A percentile compares a stretch with the other conserved stretches of the same genome.
Evolutionary conservation across 805 yeast species (phyloP).

Genomic region (Starmerella floris): DNA sequence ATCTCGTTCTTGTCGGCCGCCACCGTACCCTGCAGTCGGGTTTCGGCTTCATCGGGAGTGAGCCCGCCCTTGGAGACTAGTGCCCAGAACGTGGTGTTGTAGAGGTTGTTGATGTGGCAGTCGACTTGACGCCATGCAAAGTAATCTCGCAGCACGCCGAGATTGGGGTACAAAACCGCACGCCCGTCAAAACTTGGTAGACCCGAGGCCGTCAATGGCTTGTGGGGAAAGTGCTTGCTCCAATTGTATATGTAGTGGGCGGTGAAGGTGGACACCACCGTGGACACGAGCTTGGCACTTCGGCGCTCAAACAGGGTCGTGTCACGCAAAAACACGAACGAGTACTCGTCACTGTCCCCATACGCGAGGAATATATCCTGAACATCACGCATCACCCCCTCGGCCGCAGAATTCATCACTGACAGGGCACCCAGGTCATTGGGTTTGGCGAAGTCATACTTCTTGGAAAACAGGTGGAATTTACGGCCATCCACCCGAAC

Average conservation of each 20-base stretch:
- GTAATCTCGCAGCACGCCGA: conserved; percentile 55
- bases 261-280: conserved; percentile 71
- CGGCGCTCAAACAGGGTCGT: conserved; percentile 72
- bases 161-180: conserved; percentile 71
- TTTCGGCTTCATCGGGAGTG: conserved; percentile 71
- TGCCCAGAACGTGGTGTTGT: conserved; percentile 88
- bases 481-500: conserved; percentile 88
- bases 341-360: conserved; percentile 93
- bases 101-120: conserved; percentile 83
- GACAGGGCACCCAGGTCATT: conserved; percentile 66
- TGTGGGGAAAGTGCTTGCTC: conserved; percentile 42
- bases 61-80: conserved; percentile 56
- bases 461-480: conserved; percentile 63
- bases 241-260: conserved; percentile 62
- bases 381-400: conserved; percentile 45
- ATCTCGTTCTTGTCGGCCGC: conserved; percentile 83
- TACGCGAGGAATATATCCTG: conserved; percentile 70
- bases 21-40: conserved; percentile 55
- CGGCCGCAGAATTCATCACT: conserved; percentile 74
- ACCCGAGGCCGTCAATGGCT: conserved; percentile 36
- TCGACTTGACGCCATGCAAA: conserved; percentile 93
- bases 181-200: conserved; percentile 87
- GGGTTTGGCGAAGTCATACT: conserved; percentile 71
- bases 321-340: conserved; percentile 54
- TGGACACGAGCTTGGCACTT: conserved; percentile 63